phyloP scores from a whole-genome alignment of 2,329 filamentous ascomycete species.

The Escovopsis weberi region DNA sequence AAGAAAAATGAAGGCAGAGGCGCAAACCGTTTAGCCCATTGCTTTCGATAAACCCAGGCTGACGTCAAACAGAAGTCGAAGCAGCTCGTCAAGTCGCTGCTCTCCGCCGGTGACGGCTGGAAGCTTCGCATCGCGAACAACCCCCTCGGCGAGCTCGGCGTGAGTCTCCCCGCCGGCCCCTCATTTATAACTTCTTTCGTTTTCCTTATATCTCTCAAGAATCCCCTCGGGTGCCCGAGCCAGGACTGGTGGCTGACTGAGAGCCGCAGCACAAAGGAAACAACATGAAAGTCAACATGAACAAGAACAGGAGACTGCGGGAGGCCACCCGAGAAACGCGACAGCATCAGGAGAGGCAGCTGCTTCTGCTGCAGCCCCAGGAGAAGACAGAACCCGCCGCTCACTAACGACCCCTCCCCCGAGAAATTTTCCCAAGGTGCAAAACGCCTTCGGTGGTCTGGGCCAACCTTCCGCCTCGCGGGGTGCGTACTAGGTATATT shows the following conservation, averaged over 20 bases:
- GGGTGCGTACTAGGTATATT: too few species aligned
- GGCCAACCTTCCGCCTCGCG: too few species aligned
- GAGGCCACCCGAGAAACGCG: conserved; percentile 2
- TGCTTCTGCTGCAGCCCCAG: too few species aligned
- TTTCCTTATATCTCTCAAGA: too few species aligned
- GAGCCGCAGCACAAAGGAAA: conserved; percentile 9
- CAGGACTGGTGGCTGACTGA: neutral
- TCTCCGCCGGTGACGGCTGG: conserved; percentile 13
- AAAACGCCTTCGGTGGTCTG: too few species aligned
- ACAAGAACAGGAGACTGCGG: conserved; percentile 9
- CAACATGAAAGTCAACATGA: conserved; percentile 12
- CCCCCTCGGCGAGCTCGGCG: conserved; percentile 11
- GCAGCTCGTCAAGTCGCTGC: conserved; percentile 15
- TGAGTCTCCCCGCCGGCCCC: conserved; percentile 1
- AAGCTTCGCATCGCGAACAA: conserved; percentile 13
- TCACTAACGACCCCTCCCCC: too few species aligned
- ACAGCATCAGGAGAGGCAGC: neutral
- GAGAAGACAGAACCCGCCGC: too few species aligned
- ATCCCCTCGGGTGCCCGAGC: too few species aligned
- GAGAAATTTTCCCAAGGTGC: too few species aligned
- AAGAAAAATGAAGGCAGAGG: too few species aligned
- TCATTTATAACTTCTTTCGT: neutral
- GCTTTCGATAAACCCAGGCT: neutral
- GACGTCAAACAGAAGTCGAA: conserved; percentile 9
- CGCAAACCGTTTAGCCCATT: too few species aligned